Percentiles rank a stretch among this genome's conserved stretches.
Conservation (phyloP, 768 basidiomycete genomes). For the Cystobasidium ongulense region DNA sequence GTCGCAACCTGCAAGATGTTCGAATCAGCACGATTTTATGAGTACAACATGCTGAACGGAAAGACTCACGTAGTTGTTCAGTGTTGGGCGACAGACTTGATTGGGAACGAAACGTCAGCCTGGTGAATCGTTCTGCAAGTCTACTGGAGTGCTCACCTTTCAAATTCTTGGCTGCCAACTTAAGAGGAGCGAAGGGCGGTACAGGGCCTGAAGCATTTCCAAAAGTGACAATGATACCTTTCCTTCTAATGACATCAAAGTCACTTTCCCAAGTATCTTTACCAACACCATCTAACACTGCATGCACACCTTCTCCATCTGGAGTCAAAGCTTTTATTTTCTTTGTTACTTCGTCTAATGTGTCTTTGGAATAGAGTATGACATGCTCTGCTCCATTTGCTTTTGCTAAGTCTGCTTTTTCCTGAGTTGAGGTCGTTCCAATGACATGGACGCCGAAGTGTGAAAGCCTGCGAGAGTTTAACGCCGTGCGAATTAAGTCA, state of each 20-base stretch:
- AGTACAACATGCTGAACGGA: constrained; percentile 27
- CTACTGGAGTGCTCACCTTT: constrained; percentile 46
- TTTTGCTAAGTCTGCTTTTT: constrained; percentile 73
- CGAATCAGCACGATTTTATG: constrained; percentile 19
- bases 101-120: neutral
- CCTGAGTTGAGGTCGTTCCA: constrained; percentile 76
- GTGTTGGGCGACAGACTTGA: constrained; percentile 48
- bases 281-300: constrained; percentile 90
- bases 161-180: constrained; percentile 71
- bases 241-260: constrained; percentile 49
- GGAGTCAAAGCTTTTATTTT: constrained; percentile 47
- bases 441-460: constrained; percentile 77
- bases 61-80: constrained; percentile 57
- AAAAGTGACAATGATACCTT: constrained; percentile 79
- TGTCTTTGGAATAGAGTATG: constrained; percentile 61
- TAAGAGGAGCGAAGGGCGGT: constrained; percentile 63
- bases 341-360: constrained; percentile 63
- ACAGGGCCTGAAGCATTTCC: constrained; percentile 87
- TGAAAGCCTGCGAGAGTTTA: constrained; percentile 63
- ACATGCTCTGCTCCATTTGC: constrained; percentile 76
- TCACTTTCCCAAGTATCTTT: constrained; percentile 68
- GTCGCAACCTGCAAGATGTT: constrained; percentile 48
- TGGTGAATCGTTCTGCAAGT: constrained; percentile 62
- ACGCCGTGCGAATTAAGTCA: constrained; percentile 43
- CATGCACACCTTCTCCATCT: constrained; percentile 67